Percentiles rank a stretch among this genome's conserved stretches.
Evolutionary conservation across 2,329 filamentous ascomycete species (phyloP).

Genomic region (Colletotrichum orbiculare): DNA sequence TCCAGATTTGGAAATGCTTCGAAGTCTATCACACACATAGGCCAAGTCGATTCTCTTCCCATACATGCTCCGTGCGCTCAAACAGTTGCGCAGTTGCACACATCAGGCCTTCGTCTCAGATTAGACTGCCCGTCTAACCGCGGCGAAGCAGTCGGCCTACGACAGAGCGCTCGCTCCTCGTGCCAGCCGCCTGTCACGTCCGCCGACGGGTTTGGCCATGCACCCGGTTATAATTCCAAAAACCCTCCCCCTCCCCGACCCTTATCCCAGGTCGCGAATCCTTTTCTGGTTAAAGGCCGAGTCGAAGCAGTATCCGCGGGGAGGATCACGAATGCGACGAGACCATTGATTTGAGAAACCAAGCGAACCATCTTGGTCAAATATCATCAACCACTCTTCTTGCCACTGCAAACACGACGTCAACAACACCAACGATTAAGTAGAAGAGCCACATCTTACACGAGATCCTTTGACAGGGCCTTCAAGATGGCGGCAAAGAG

Average conservation of each 20-base stretch:
- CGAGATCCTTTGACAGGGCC: slow-evolving; percentile 9
- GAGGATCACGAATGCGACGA: slow-evolving; percentile 29
- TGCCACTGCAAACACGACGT: neutral
- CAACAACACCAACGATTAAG: slow-evolving; percentile 8
- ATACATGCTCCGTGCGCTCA: slow-evolving; percentile 35
- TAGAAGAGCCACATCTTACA: slow-evolving; percentile 1
- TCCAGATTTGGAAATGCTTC: slow-evolving; percentile 30
- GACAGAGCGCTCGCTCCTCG: slow-evolving; percentile 33
- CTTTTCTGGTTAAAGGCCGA: slow-evolving; percentile 5
- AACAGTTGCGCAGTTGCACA: slow-evolving; percentile 36
- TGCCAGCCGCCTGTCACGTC: slow-evolving; percentile 29
- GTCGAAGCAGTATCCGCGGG: slow-evolving; percentile 23
- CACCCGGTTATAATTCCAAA: slow-evolving; percentile 29
- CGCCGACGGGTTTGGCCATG: slow-evolving; percentile 1
- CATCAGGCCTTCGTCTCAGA: slow-evolving; percentile 36
- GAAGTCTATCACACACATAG: slow-evolving; percentile 12
- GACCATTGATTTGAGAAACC: slow-evolving; percentile 8
- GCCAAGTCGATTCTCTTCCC: neutral
- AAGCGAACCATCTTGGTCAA: neutral
- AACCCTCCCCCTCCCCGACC: slow-evolving; percentile 11
- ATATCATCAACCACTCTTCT: neutral
- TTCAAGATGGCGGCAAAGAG: slow-evolving; percentile 35
- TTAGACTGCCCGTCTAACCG: slow-evolving; percentile 34
- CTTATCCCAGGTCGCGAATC: neutral
- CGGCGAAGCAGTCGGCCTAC: slow-evolving; percentile 17